Evolutionary conservation across 345 rosid species (phyloP).

Genomic region (Melaleuca alternifolia): DNA sequence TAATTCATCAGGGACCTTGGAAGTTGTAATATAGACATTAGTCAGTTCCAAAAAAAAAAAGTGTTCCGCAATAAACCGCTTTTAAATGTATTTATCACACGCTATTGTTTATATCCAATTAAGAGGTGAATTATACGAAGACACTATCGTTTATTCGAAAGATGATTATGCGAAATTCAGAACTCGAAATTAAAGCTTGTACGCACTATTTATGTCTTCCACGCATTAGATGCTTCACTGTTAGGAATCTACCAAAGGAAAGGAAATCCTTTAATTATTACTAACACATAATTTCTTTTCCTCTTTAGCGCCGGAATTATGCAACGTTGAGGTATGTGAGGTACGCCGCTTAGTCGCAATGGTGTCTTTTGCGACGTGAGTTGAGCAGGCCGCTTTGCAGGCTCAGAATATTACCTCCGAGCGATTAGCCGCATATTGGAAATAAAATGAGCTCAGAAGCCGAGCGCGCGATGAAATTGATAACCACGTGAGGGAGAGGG

Average conservation of each 20-base stretch:
- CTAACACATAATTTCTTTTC: background rate
- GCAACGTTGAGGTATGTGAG: background rate
- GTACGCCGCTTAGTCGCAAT: background rate
- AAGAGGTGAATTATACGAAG: fast-evolving
- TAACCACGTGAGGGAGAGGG: background rate
- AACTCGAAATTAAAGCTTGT: background rate
- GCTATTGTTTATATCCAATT: background rate
- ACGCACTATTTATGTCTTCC: background rate
- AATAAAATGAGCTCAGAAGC: background rate
- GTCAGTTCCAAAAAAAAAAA: background rate
- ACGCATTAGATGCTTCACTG: background rate
- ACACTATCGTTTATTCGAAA: background rate
- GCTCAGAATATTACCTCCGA: background rate
- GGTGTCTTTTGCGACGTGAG: background rate
- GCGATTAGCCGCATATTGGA: background rate
- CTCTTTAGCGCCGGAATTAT: background rate
- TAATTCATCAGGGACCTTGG: background rate
- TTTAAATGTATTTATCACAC: background rate
- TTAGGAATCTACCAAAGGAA: no score
- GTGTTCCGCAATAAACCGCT: background rate
- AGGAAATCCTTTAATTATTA: background rate
- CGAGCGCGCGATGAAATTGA: background rate
- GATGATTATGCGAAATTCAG: background rate
- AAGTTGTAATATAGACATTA: background rate
- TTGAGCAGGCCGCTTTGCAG: background rate